Evolutionary conservation across 371 early-diverging fungal genomes (phyloP).

Genomic region (Actinomucor elegans): DNA sequence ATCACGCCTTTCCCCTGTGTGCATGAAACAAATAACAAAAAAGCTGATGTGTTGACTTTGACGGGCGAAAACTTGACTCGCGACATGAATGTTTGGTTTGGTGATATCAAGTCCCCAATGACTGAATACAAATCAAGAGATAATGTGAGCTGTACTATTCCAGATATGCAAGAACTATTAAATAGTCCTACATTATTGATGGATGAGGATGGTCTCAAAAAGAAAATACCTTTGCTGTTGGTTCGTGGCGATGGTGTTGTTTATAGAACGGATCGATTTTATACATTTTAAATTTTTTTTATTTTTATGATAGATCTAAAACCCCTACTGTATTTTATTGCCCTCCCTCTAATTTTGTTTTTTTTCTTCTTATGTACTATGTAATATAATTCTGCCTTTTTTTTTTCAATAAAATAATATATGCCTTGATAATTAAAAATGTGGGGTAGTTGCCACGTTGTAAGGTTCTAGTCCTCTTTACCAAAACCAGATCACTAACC

Average conservation of each 20-base stretch:
- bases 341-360: neutral
- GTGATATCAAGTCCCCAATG: slow-evolving; percentile 52
- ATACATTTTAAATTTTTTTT: slow-evolving; percentile 26
- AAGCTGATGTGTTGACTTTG: slow-evolving; percentile 26
- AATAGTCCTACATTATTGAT: slow-evolving; percentile 23
- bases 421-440: neutral
- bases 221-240: slow-evolving; percentile 57
- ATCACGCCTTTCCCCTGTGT: slow-evolving; percentile 41
- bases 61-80: slow-evolving; percentile 67
- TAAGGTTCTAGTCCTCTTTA: neutral
- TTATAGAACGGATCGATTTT: slow-evolving; percentile 58
- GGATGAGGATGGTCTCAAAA: slow-evolving; percentile 27
- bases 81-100: slow-evolving; percentile 73
- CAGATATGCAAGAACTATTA: slow-evolving; percentile 27
- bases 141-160: slow-evolving; percentile 45
- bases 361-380: neutral
- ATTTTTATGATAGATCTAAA: slow-evolving; percentile 1
- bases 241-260: slow-evolving; percentile 68
- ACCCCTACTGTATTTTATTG: neutral
- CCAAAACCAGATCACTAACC: neutral
- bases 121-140: slow-evolving; percentile 58
- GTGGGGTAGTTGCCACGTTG: slow-evolving; percentile 4
- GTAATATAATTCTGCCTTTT: neutral
- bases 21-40: slow-evolving; percentile 11
- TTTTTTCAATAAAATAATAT: slow-evolving; percentile 1